Conservation (phyloP, 176 grass and related monocot genomes). For the Dactylis glomerata region DNA sequence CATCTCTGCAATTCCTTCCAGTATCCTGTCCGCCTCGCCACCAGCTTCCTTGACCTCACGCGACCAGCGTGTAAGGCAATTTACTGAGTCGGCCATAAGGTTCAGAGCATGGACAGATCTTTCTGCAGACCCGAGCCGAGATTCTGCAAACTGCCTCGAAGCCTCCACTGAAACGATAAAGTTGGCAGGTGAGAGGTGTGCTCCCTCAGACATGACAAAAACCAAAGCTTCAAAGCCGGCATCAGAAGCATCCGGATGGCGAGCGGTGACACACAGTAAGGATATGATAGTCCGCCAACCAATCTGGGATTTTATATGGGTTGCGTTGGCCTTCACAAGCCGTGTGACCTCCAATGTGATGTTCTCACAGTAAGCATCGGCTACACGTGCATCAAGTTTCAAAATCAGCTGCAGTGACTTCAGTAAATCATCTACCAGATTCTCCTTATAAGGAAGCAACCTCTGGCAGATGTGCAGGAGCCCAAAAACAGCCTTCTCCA, state of each 20-base stretch:
- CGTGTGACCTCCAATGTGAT: conserved; percentile 79
- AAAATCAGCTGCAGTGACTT: conserved; percentile 75
- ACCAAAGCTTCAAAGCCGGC: conserved; percentile 83
- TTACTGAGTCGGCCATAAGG: background rate
- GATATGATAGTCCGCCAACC: conserved; percentile 78
- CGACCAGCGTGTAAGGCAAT: background rate
- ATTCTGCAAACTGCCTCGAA: background rate
- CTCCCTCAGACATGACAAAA: conserved; percentile 85
- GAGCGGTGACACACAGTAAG: conserved; percentile 49
- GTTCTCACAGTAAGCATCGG: conserved; percentile 96
- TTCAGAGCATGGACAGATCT: conserved; percentile 9
- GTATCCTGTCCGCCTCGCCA: background rate
- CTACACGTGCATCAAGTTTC: conserved; percentile 96
- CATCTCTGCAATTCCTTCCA: background rate
- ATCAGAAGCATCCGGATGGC: conserved; percentile 94
- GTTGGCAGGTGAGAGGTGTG: conserved; percentile 32
- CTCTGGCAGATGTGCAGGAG: conserved; percentile 66
- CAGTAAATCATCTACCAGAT: conserved; percentile 83
- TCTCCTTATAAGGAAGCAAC: conserved; percentile 91
- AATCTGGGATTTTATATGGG: conserved; percentile 86
- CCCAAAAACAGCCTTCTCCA: conserved; percentile 65
- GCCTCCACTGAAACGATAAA: background rate
- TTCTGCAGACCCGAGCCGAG: background rate
- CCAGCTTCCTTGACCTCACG: background rate
- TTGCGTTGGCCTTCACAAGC: conserved; percentile 82